These are phyloP conservation scores for Globisporangium sylvaticum DNA, from an alignment of 352 stramenopile species.

Conservation along the genomic window DNA sequence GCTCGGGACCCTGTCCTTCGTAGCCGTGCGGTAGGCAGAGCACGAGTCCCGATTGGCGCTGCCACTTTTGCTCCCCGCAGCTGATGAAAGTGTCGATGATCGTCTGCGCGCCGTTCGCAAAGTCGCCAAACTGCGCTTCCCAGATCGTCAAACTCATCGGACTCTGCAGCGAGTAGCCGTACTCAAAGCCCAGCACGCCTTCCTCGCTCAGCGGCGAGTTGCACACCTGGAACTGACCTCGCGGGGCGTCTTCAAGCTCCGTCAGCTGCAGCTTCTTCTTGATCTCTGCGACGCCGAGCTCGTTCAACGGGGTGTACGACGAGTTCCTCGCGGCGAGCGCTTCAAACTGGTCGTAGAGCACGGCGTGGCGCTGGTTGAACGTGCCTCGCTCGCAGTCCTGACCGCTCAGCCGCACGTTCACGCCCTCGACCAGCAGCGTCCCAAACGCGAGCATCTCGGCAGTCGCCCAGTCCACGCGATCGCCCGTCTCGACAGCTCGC, in stretches of 20 bases:
- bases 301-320: slow-evolving; percentile 95
- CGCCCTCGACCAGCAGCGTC: slow-evolving; percentile 77
- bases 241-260: slow-evolving; percentile 34
- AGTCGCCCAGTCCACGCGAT: slow-evolving; percentile 85
- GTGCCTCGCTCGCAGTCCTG: slow-evolving; percentile 89
- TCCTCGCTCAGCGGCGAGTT: slow-evolving; percentile 84
- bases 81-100: slow-evolving; percentile 88
- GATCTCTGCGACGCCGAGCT: slow-evolving; percentile 45
- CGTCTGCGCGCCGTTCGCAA: slow-evolving; percentile 85
- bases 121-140: slow-evolving; percentile 90
- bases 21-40: slow-evolving; percentile 82
- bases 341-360: slow-evolving; percentile 87
- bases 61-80: slow-evolving; percentile 84
- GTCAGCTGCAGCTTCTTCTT: slow-evolving; percentile 34
- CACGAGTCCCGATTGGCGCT: slow-evolving; percentile 86
- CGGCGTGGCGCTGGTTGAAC: slow-evolving; percentile 88
- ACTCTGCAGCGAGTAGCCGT: slow-evolving; percentile 82
- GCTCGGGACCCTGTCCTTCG: slow-evolving; percentile 83
- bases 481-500: slow-evolving; percentile 72
- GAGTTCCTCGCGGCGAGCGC: slow-evolving; percentile 71
- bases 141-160: slow-evolving; percentile 85
- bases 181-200: slow-evolving; percentile 85
- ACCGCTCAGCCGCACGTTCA: slow-evolving; percentile 80
- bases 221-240: slow-evolving; percentile 65
- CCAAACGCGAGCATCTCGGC: slow-evolving; percentile 87